These are phyloP conservation scores for Bipolaris zeicola DNA, from an alignment of 2,329 filamentous ascomycete species.

Conservation along the genomic window DNA sequence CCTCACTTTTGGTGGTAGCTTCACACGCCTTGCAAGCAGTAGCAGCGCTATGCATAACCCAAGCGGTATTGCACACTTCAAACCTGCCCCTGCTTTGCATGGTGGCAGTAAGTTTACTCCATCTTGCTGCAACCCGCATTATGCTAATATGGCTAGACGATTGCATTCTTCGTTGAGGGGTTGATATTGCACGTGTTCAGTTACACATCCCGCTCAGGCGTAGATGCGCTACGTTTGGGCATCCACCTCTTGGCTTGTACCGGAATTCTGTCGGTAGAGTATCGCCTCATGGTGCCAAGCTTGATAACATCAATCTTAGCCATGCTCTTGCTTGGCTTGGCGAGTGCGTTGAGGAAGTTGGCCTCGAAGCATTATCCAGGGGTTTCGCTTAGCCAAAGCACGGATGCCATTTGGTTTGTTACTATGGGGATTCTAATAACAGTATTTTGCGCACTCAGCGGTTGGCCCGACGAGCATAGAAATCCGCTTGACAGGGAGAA, in stretches of 20 bases:
- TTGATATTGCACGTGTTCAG: constrained; percentile 14
- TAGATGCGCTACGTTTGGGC: constrained; percentile 20
- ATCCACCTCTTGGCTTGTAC: constrained; percentile 23
- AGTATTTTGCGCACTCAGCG: constrained; percentile 9
- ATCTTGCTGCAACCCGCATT: neutral
- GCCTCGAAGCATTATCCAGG: constrained; percentile 13
- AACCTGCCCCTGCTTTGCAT: constrained; percentile 40
- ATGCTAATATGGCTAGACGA: constrained; percentile 15
- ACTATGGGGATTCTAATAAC: constrained; percentile 11
- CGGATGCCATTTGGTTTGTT: constrained; percentile 2
- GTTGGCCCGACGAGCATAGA: constrained; percentile 8
- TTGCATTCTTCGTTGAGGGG: constrained; percentile 27
- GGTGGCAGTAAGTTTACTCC: constrained; percentile 33
- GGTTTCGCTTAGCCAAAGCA: neutral
- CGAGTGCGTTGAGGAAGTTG: constrained; percentile 21
- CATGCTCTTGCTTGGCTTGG: constrained; percentile 28
- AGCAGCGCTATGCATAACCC: constrained; percentile 32
- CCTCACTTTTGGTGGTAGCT: constrained; percentile 4
- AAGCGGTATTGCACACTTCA: constrained; percentile 39
- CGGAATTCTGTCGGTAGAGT: constrained; percentile 33
- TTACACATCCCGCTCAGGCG: constrained; percentile 10
- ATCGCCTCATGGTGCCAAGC: constrained; percentile 29
- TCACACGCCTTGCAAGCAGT: constrained; percentile 21
- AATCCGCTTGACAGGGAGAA: constrained; percentile 12
- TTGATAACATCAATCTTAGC: constrained; percentile 30